Percentiles rank a stretch among this genome's conserved stretches.
Evolutionary conservation across 1,139 yeast genomes (phyloP).

Genomic region (Yamadazyma buinensis): DNA sequence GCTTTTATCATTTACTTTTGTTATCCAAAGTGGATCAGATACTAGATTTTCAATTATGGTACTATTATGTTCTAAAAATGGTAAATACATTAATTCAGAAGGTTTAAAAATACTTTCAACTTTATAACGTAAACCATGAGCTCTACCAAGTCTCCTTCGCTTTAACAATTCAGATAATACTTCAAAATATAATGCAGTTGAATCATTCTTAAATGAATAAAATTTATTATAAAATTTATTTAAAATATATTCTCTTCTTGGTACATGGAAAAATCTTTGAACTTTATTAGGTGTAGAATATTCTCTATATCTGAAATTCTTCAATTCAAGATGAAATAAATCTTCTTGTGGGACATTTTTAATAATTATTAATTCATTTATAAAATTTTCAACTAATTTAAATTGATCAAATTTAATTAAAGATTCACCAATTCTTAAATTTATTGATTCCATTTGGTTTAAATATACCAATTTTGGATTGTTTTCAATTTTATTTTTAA

Average conservation of each 20-base stretch:
- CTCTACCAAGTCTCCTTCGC: neutral
- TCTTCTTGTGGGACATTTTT: constrained; percentile 27
- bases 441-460: constrained; percentile 11
- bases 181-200: constrained; percentile 17
- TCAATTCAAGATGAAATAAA: constrained; percentile 28
- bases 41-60: constrained; percentile 19
- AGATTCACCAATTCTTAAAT: constrained; percentile 15
- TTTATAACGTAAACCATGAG: constrained; percentile 10
- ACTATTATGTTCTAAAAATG: constrained; percentile 25
- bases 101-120: constrained; percentile 5
- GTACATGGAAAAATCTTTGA: constrained; percentile 9
- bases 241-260: constrained; percentile 7
- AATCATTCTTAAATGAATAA: constrained; percentile 4
- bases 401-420: constrained; percentile 30
- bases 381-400: constrained; percentile 28
- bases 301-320: constrained; percentile 31
- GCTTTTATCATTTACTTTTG: too few relatives aligned
- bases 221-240: constrained; percentile 5
- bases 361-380: constrained; percentile 24
- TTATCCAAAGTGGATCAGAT: too few relatives aligned
- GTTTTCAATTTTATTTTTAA: constrained; percentile 15
- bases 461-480: constrained; percentile 16
- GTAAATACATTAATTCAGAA: constrained; percentile 11
- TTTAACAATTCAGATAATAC: constrained; percentile 15
- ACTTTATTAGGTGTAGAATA: constrained; percentile 6